Conservation (phyloP, 169 alveolate species). For the Neospora caninum region DNA sequence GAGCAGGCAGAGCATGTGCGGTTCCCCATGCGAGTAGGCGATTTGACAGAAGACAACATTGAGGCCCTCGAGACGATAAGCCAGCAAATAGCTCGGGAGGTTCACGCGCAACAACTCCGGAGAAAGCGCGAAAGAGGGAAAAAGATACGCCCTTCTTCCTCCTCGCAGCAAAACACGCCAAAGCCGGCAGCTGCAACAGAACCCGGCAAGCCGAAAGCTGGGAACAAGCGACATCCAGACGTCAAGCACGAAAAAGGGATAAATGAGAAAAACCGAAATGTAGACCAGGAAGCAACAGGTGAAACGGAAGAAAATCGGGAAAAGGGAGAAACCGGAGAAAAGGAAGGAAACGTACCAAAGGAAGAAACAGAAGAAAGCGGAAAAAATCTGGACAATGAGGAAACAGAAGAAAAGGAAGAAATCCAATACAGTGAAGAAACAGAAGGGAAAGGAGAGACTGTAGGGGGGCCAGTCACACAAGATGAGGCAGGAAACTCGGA, state of each 20-base stretch:
- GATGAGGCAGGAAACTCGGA: background rate
- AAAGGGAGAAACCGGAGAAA: no score
- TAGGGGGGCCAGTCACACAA: background rate
- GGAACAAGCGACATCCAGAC: no score
- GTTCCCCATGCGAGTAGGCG: background rate
- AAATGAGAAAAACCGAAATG: no score
- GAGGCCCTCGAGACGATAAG: constrained; percentile 4
- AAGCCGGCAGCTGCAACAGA: background rate
- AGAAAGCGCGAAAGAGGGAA: background rate
- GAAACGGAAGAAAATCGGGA: no score
- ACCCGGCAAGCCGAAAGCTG: no score
- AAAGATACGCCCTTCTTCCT: background rate
- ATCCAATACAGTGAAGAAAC: no score
- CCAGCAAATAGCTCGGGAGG: constrained; percentile 9
- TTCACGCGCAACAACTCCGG: background rate
- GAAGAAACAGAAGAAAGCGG: background rate
- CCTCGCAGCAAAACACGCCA: background rate
- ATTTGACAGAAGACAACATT: background rate
- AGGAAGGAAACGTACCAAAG: no score
- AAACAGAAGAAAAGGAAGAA: background rate
- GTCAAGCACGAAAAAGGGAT: no score
- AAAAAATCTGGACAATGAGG: background rate
- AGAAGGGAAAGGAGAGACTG: background rate
- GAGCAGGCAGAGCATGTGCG: background rate
- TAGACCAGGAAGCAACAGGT: no score